These are phyloP conservation scores for Penicillium verrucosum DNA, from an alignment of 2,329 filamentous ascomycete genomes.

Conservation along the genomic window DNA sequence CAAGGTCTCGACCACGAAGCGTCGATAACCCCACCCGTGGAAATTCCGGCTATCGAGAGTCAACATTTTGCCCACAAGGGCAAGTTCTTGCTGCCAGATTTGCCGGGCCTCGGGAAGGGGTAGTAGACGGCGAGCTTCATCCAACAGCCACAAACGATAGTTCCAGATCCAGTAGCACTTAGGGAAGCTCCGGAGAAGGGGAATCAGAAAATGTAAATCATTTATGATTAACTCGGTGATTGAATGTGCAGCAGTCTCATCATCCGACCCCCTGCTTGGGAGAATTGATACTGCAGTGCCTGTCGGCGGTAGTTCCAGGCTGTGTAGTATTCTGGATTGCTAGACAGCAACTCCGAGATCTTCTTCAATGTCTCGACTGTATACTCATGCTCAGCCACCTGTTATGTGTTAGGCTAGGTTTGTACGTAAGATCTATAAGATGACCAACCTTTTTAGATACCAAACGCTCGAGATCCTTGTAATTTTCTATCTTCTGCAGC, in stretches of 20 bases:
- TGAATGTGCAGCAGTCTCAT: slow-evolving; percentile 39
- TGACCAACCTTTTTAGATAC: slow-evolving; percentile 63
- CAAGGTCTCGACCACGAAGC: slow-evolving; percentile 71
- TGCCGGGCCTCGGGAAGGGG: slow-evolving; percentile 54
- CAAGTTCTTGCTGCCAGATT: slow-evolving; percentile 83
- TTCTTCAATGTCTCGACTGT: slow-evolving; percentile 44
- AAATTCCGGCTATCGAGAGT: slow-evolving; percentile 84
- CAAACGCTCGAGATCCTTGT: slow-evolving; percentile 66
- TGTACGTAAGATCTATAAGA: background rate
- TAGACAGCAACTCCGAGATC: slow-evolving; percentile 44
- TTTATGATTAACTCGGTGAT: slow-evolving; percentile 58
- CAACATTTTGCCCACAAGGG: slow-evolving; percentile 82
- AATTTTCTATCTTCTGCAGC: slow-evolving; percentile 70
- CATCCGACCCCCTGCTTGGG: slow-evolving; percentile 29
- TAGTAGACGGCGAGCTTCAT: slow-evolving; percentile 65
- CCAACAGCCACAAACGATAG: slow-evolving; percentile 80
- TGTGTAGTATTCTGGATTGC: slow-evolving; percentile 50
- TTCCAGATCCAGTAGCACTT: slow-evolving; percentile 99
- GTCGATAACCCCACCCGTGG: slow-evolving; percentile 91
- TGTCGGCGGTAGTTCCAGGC: slow-evolving; percentile 61
- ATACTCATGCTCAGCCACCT: slow-evolving; percentile 42
- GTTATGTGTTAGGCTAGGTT: slow-evolving; percentile 12
- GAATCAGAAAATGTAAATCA: slow-evolving; percentile 79
- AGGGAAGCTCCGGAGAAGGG: slow-evolving; percentile 77
- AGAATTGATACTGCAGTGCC: slow-evolving; percentile 62